Percentiles rank a stretch among this genome's conserved stretches.
These are phyloP conservation scores for Candolleomyces efflorescens DNA, from an alignment of 768 basidiomycete species.

Conservation along the genomic window DNA sequence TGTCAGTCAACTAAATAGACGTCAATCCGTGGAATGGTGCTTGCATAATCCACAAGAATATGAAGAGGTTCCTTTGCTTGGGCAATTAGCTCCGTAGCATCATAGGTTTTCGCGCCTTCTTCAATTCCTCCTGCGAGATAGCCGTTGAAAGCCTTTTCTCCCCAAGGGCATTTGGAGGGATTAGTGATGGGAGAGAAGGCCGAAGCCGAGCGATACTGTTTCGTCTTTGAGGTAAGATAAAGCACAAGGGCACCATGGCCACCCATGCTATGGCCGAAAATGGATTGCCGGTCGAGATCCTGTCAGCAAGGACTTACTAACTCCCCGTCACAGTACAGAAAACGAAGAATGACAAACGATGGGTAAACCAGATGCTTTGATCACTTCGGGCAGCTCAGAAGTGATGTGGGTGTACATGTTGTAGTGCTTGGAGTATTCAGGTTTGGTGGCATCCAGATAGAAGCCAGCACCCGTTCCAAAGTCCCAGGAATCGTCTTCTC, in stretches of 20 bases:
- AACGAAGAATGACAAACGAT: slow-evolving; percentile 47
- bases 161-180: slow-evolving; percentile 86
- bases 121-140: slow-evolving; percentile 75
- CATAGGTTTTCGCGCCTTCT: slow-evolving; percentile 72
- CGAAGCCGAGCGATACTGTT: slow-evolving; percentile 79
- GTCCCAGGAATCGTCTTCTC: slow-evolving; percentile 82
- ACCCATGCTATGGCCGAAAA: slow-evolving; percentile 97
- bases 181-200: slow-evolving; percentile 88
- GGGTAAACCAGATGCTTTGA: slow-evolving; percentile 70
- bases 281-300: slow-evolving; percentile 82
- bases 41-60: slow-evolving; percentile 83
- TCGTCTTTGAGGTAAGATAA: slow-evolving; percentile 72
- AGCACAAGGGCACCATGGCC: slow-evolving; percentile 93
- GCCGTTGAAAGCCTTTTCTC: slow-evolving; percentile 83
- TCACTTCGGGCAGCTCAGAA: slow-evolving; percentile 75
- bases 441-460: slow-evolving; percentile 87
- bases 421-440: slow-evolving; percentile 69
- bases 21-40: slow-evolving; percentile 19
- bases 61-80: slow-evolving; percentile 60
- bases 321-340: not conserved
- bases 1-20: not conserved
- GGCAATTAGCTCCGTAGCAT: slow-evolving; percentile 80
- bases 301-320: slow-evolving; percentile 21
- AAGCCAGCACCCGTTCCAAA: slow-evolving; percentile 97
- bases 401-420: slow-evolving; percentile 88